Evolutionary conservation across 2,329 filamentous ascomycete genomes (phyloP), one percentile per base, ranked within the genome.

Genomic region (Plectosphaerella plurivora): DNA sequence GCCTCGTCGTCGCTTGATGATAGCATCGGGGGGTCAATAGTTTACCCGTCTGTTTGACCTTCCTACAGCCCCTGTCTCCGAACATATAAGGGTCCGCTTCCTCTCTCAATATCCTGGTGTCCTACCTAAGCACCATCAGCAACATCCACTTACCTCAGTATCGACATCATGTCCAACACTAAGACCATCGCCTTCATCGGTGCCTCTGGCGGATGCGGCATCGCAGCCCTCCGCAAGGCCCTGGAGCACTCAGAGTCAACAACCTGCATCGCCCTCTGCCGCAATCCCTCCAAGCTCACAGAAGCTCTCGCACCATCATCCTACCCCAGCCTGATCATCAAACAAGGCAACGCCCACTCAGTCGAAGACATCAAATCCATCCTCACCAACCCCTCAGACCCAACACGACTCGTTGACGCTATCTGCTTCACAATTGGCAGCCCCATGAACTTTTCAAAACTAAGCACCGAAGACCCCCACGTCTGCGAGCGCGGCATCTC

Each of bases 371-470:
- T 75, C 8, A 58, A 63, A 11, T 53, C 63, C 14, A 63, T 64
- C 46, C 66, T 76, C 24, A 47, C 56, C 49, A 53, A 57, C 22
- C 61, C 67, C 15, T 48, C 55, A n/a, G 55, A 61, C 49, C 54
- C 61, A 0, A 28, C 61, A 14, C 54, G 55, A 7, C 53, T 70
- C n/a, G 71, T 72, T 47, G 70, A 74, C 57, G 59, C 61, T 5
- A 62, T 77, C 44, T 60, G 69, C 59, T 71, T 67, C 50, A 68
- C 67, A 50, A 65, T 78, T 52, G 75, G 74, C 45, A 61, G 59
- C 53, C 46, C 49, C 37, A 59, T 64, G 50, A 51, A 61, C 54
- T 51, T 64, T 39, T 45, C 53, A 53, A 62, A 51, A 36, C 59
- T 65, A 25, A 63, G 57, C 3, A 55, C 69, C n/a, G 61, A 66